Evolutionary conservation across 1,139 yeast species (phyloP), one percentile per base, ranked within the genome.

Genomic region (Diutina scorzettiae): DNA sequence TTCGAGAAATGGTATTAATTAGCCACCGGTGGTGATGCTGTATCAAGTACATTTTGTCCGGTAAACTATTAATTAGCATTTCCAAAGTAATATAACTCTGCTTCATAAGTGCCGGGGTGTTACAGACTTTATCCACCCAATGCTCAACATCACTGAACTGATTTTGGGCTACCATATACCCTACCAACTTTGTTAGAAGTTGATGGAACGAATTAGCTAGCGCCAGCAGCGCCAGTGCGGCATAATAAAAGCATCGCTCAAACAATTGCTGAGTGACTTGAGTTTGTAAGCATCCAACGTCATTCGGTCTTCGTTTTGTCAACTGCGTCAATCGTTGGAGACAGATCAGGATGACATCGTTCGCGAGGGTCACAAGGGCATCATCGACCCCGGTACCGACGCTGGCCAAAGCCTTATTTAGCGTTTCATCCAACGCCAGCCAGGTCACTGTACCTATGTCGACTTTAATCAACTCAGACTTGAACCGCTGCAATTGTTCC

Each of bases 261-360:
- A 34, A 34, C 5, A 34, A n/a, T 5, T 16, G 9, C 4, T 17
- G 20, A 7, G 28, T 6, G 3, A n/a, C 12, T n/a, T 14, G n/a
- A 7, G n/a, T 19, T n/a, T 18, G 9, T 5, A 34, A 16, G 18
- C 9, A 7, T 4, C 12, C 20, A 12, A 14, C 19, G 12, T 21
- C 19, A 3, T 6, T 8, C 3, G 28, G 28, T n/a, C 20, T 8
- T 23, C 11, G 21, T 14, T 34, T 34, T 3, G 18, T 14, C n/a
- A 34, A 34, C 16, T 34, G 39, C 12, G 14, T 12, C 39, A 34
- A 21, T 21, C 39, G 25, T 12, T 34, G 39, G 20, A 34, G 39
- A 14, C 39, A 34, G 28, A 34, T 16, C 17, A 23, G 17, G 28
- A 21, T 21, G 12, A 23, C 23, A 11, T 34, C 39, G 11, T 34